Evolutionary conservation across 1,139 yeast species (phyloP).

Genomic region (Lodderomyces orthopsilosis): DNA sequence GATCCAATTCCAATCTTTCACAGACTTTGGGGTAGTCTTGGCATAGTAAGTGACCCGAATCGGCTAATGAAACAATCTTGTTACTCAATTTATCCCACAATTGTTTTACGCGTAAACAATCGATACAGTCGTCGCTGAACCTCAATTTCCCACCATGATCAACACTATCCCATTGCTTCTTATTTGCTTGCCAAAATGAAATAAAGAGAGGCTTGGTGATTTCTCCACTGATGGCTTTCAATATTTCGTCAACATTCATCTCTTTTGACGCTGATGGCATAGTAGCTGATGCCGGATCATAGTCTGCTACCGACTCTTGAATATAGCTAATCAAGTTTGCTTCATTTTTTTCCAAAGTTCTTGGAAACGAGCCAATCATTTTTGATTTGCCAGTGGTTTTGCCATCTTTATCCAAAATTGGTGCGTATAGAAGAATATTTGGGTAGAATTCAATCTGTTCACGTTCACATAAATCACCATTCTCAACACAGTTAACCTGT

Average conservation of each 20-base stretch:
- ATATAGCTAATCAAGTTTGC: conserved; percentile 53
- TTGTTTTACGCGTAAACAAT: conserved; percentile 50
- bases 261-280: conserved; percentile 38
- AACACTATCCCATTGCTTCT: conserved; percentile 38
- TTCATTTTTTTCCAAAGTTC: conserved; percentile 40
- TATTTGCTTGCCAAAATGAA: conserved; percentile 61
- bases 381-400: conserved; percentile 28
- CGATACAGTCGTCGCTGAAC: conserved; percentile 41
- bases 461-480: conserved; percentile 67
- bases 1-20: conserved; percentile 42
- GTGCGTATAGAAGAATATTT: conserved; percentile 57
- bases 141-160: conserved; percentile 32
- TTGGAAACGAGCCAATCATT: conserved; percentile 47
- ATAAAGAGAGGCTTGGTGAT: conserved; percentile 49
- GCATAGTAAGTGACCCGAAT: conserved; percentile 63
- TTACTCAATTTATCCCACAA: conserved; percentile 59
- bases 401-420: conserved; percentile 34
- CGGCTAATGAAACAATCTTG: conserved; percentile 39
- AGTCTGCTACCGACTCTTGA: conserved; percentile 49
- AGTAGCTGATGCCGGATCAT: conserved; percentile 34
- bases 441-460: conserved; percentile 62
- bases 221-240: conserved; percentile 48
- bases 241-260: conserved; percentile 30
- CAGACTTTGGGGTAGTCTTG: conserved; percentile 49
- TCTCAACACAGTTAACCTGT: conserved; percentile 70